Conservation (phyloP, 129 eudicot species). For the Flaveria linearis region DNA sequence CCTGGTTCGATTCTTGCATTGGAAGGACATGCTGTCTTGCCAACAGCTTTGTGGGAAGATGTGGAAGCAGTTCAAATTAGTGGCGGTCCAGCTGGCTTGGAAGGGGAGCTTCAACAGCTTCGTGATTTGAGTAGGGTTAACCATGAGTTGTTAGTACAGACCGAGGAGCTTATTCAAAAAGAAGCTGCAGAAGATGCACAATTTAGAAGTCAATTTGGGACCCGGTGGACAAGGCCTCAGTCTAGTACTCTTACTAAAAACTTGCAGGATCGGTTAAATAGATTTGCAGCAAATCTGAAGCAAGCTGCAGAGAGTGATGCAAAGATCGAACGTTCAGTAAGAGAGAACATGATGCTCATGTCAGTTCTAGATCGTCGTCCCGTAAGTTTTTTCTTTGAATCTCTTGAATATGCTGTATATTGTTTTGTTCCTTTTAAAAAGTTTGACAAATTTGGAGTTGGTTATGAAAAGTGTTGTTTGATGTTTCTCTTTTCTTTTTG, state of each 20-base stretch:
- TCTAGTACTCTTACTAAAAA: conserved; percentile 89
- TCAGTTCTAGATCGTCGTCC: conserved; percentile 93
- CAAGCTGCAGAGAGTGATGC: conserved; percentile 98
- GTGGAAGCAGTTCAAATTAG: conserved; percentile 95
- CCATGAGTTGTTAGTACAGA: conserved; percentile 77
- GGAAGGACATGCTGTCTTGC: conserved; percentile 78
- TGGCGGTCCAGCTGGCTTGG: conserved; percentile 96
- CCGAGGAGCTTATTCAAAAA: conserved; percentile 91
- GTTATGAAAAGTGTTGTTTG: conserved; percentile 6
- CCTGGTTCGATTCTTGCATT: conserved; percentile 91
- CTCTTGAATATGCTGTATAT: not conserved
- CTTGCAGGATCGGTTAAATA: conserved; percentile 86
- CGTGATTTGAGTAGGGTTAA: conserved; percentile 85
- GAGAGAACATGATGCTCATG: conserved; percentile 83
- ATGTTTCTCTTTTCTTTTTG: not conserved
- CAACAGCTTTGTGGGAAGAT: conserved; percentile 78
- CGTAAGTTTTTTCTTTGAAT: conserved; percentile 45
- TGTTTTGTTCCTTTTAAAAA: not conserved
- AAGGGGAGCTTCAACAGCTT: conserved; percentile 92
- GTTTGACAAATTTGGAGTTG: conserved; percentile 1
- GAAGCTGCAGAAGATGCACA: conserved; percentile 97
- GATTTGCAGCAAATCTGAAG: conserved; percentile 93
- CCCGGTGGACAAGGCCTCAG: conserved; percentile 98
- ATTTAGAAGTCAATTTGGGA: conserved; percentile 93
- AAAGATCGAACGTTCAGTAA: conserved; percentile 91